Conservation (phyloP, 2,329 filamentous ascomycete genomes). For the Samsoniella hepiali region DNA sequence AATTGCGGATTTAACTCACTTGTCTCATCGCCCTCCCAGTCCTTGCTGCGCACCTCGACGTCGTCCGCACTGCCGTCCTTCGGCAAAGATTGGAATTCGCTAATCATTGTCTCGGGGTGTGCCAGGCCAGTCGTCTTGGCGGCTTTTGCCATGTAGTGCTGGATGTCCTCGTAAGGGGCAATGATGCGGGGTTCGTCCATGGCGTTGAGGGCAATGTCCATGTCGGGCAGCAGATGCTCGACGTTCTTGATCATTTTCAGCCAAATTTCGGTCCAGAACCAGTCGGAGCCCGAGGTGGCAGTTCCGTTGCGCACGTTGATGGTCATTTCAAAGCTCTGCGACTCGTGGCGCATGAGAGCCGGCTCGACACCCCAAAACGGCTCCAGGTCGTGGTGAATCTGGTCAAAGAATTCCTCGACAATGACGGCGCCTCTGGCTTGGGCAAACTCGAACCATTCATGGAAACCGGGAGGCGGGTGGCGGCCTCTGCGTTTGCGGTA, state of each 20-base stretch:
- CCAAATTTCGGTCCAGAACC: conserved; percentile 59
- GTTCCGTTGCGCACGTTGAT: conserved; percentile 54
- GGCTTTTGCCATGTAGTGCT: conserved; percentile 51
- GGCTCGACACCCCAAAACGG: conserved; percentile 55
- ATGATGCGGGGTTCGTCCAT: conserved; percentile 66
- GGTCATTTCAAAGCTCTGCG: conserved; percentile 56
- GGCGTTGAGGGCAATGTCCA: conserved; percentile 64
- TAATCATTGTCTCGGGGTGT: conserved; percentile 42
- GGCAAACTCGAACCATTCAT: conserved; percentile 58
- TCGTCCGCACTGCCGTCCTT: conserved; percentile 35
- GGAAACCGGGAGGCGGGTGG: conserved; percentile 62
- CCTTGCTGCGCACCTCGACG: conserved; percentile 37
- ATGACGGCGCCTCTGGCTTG: conserved; percentile 49
- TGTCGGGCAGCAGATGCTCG: conserved; percentile 58
- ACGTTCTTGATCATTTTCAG: conserved; percentile 50
- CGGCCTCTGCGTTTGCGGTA: conserved; percentile 58
- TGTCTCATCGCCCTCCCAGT: conserved; percentile 53
- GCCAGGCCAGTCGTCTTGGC: conserved; percentile 44
- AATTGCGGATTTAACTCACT: conserved; percentile 34
- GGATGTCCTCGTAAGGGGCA: conserved; percentile 60
- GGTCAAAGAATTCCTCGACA: conserved; percentile 63
- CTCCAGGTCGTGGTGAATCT: conserved; percentile 59
- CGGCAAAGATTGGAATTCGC: conserved; percentile 43
- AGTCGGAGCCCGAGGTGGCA: conserved; percentile 50
- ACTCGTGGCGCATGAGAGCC: conserved; percentile 47